Evolutionary conservation across 768 basidiomycete genomes (phyloP).

Genomic region (Boletus tylopilopsis): DNA sequence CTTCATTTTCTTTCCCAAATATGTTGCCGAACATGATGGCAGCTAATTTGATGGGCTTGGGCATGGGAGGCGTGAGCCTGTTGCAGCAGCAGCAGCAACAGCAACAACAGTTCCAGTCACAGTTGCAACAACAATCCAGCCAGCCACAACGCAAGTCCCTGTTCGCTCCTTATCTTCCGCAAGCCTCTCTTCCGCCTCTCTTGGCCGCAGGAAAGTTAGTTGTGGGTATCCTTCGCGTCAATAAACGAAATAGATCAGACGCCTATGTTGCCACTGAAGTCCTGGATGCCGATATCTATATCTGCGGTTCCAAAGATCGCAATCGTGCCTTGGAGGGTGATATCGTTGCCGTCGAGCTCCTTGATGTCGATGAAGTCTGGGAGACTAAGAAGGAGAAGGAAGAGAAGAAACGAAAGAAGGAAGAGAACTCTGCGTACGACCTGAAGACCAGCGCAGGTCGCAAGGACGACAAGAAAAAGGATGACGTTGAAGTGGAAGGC

Average conservation of each 20-base stretch:
- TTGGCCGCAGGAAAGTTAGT: conserved; percentile 96
- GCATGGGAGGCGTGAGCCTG: conserved; percentile 75
- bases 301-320: conserved; percentile 97
- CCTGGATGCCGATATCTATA: conserved; percentile 97
- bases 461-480: conserved; percentile 99
- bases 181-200: conserved; percentile 94
- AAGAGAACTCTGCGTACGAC: conserved; percentile 96
- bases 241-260: conserved; percentile 97
- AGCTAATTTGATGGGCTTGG: conserved; percentile 92
- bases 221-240: conserved; percentile 94
- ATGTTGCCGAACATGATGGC: conserved; percentile 98
- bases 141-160: conserved; percentile 97
- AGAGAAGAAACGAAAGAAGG: conserved; percentile 99
- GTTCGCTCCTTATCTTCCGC: conserved; percentile 97
- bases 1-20: conserved; percentile 96
- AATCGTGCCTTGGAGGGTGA: conserved; percentile 98
- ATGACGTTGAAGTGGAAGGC: conserved; percentile 99
- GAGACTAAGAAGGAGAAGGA: conserved; percentile 99
- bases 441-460: conserved; percentile 66
- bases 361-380: conserved; percentile 98
- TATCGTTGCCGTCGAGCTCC: conserved; percentile 94
- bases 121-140: conserved; percentile 86
- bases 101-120: conserved; percentile 79
- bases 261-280: conserved; percentile 99
- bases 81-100: conserved; percentile 87